Percentiles rank a stretch among this genome's conserved stretches.
phyloP scores from a whole-genome alignment of 2,329 filamentous ascomycete genomes.

The Hypoxylon sp. region DNA sequence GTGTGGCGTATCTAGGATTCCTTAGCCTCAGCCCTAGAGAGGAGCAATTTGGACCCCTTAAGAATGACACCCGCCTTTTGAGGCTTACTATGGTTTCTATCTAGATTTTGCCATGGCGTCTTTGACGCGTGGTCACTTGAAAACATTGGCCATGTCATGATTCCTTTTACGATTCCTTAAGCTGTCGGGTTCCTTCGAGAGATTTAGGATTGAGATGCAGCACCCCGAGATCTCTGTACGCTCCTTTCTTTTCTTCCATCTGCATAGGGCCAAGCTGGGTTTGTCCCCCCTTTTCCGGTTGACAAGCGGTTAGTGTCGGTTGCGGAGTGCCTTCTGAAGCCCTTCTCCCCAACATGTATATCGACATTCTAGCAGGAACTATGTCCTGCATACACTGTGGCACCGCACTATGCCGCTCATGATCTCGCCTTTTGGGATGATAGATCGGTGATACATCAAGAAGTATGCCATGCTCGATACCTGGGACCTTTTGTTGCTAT shows the following conservation, averaged over 20 bases:
- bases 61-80: not conserved
- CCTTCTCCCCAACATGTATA: not conserved
- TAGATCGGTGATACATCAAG: constrained; percentile 11
- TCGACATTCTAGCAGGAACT: not conserved
- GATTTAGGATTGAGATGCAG: not conserved
- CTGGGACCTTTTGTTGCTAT: not conserved
- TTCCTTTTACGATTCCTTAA: not conserved
- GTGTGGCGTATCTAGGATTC: not conserved
- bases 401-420: constrained; percentile 1
- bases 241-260: not conserved
- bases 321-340: not conserved
- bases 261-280: not conserved
- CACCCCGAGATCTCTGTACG: not conserved
- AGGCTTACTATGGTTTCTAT: constrained; percentile 2
- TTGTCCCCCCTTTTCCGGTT: not conserved
- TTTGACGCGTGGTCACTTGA: not conserved
- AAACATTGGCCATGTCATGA: not conserved
- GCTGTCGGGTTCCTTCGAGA: not conserved
- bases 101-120: not conserved
- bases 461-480: not conserved
- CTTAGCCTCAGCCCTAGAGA: constrained; percentile 1
- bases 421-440: not conserved
- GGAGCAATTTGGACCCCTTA: not conserved
- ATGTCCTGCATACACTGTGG: not conserved
- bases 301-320: not conserved